Evolutionary conservation across 306 rosid genomes (phyloP), one percentile per base, ranked within the genome.

Genomic region (Rubus parviflorus): DNA sequence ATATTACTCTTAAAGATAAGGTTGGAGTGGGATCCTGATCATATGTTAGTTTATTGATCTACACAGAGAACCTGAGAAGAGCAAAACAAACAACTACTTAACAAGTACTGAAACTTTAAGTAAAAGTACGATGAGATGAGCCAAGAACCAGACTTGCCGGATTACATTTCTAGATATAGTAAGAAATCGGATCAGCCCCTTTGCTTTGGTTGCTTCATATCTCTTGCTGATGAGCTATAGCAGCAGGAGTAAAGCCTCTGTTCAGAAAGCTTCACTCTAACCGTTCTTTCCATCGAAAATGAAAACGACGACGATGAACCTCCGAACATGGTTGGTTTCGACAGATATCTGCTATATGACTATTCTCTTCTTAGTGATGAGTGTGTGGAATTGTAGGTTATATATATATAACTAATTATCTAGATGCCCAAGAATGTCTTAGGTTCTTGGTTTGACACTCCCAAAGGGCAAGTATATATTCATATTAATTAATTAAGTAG

Each of bases 131-230:
- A 48, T 17, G 30, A 61, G 69, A 62, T 53, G 81, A 79, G 86
- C 86, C 86, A 79, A 83, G 80, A 58, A 76, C 16, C 68, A 80
- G 87, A 83, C 87, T 83, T 83, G 84, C 81, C 81, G 76, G 56
- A 47, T 56, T 66, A 57, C 70, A 57, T 42, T 60, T 72, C 41
- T 17, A 38, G 22, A 17, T 38, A 17, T 38, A 35, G 16, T 8
- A 4, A 25, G 66, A 1, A 30, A 9, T 17, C 47, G 10, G 65
- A 56, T 51, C 73, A 41, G 14, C 73, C 23, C 62, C 51, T 66
- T 58, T 16, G 23, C 25, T 64, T 64, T 40, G 7, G 70, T 35
- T 38, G 41, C 23, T 47, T 63, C 58, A 37, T 35, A 48, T 72
- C 45, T 30, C 19, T 72, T 25, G 75, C 57, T 23, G 74, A 54